These are phyloP conservation scores for Lippia alba DNA, from an alignment of 305 asterid genomes.

Conservation along the genomic window DNA sequence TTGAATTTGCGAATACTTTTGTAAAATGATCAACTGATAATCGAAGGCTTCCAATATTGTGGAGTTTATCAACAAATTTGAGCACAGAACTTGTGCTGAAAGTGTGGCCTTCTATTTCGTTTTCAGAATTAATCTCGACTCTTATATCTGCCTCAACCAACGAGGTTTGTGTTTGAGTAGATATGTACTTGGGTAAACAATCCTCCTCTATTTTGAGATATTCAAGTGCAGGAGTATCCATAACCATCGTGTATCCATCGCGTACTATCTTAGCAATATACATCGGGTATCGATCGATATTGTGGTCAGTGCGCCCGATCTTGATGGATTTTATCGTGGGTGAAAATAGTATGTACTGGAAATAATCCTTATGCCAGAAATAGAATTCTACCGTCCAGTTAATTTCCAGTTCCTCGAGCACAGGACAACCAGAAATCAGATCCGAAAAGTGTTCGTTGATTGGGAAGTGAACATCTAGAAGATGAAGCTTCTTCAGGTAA, in stretches of 20 bases:
- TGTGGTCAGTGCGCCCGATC: not conserved
- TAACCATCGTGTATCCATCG: not conserved
- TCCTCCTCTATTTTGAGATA: not conserved
- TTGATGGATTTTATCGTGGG: not conserved
- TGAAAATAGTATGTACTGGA: not conserved
- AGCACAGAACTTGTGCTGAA: not conserved
- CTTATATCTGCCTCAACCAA: slow-evolving; percentile 16
- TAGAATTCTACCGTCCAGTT: not conserved
- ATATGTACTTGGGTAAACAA: not conserved
- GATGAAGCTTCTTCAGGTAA: slow-evolving; percentile 29
- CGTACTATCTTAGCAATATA: not conserved
- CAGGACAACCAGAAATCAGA: slow-evolving; percentile 14
- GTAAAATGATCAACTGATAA: too few species aligned
- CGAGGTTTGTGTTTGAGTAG: not conserved
- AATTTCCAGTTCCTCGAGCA: slow-evolving; percentile 14
- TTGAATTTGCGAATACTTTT: not conserved
- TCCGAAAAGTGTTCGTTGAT: not conserved
- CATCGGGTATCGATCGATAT: not conserved
- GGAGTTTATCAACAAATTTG: slow-evolving; percentile 2
- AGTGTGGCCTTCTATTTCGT: not conserved
- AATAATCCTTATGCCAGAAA: not conserved
- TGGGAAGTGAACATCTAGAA: not conserved
- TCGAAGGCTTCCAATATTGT: too few species aligned
- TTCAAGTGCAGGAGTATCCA: slow-evolving; percentile 17
- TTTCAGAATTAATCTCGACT: not conserved